Evolutionary conservation across 768 basidiomycete genomes (phyloP).

Genomic region (Amanita thiersii): DNA sequence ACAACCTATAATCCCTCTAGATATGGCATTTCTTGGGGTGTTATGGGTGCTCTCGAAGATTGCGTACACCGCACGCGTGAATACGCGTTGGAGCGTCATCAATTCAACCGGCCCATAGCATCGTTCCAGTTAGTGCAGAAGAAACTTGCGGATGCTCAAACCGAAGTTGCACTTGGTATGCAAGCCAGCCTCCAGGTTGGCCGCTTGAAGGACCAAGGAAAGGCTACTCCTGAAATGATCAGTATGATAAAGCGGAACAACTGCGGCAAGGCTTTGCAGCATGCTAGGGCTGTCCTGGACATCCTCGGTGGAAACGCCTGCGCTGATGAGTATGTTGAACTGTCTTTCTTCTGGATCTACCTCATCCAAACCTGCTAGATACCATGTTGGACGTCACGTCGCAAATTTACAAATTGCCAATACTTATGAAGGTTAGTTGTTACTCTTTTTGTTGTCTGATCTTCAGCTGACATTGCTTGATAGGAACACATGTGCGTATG

Average conservation of each 20-base stretch:
- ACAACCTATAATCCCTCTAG: constrained; percentile 22
- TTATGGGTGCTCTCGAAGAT: constrained; percentile 93
- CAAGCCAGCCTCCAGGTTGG: constrained; percentile 75
- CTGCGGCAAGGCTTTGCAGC: constrained; percentile 85
- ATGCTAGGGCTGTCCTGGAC: constrained; percentile 75
- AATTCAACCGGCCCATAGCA: constrained; percentile 85
- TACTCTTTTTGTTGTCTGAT: background rate
- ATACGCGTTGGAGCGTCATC: constrained; percentile 85
- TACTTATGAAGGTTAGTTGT: constrained; percentile 76
- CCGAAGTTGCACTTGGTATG: constrained; percentile 73
- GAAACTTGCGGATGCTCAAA: constrained; percentile 92
- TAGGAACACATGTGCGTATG: constrained; percentile 52
- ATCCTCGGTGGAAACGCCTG: constrained; percentile 93
- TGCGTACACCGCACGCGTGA: constrained; percentile 69
- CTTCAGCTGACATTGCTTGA: background rate
- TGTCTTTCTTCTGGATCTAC: background rate
- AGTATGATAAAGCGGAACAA: constrained; percentile 95
- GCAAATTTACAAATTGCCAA: constrained; percentile 94
- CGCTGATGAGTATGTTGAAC: constrained; percentile 71
- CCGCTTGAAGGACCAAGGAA: constrained; percentile 74
- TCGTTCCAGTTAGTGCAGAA: constrained; percentile 98
- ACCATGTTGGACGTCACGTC: constrained; percentile 91
- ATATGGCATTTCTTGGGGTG: constrained; percentile 90
- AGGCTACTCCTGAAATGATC: constrained; percentile 83
- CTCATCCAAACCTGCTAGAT: constrained; percentile 43